These are phyloP conservation scores for Oidiodendron maius DNA, from an alignment of 495 filamentous ascomycete species.

Conservation along the genomic window DNA sequence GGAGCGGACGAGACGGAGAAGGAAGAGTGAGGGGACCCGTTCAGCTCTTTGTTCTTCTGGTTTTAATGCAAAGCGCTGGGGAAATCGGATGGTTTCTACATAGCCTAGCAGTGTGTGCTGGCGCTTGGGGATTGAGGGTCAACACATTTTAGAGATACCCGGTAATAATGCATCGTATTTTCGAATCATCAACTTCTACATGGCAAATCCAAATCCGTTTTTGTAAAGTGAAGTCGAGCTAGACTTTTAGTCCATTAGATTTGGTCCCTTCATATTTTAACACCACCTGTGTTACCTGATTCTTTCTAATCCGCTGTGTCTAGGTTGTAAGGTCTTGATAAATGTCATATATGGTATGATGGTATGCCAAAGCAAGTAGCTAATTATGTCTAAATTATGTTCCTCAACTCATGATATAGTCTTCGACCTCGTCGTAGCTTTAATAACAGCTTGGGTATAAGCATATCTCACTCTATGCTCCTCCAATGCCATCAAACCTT, in stretches of 20 bases:
- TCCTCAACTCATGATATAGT: not conserved
- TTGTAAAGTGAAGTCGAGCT: too few species aligned
- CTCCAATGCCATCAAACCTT: slow-evolving; percentile 67
- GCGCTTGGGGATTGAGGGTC: not conserved
- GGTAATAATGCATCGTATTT: not conserved
- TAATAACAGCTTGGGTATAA: slow-evolving; percentile 56
- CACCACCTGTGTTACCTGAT: too few species aligned
- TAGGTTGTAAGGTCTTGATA: too few species aligned
- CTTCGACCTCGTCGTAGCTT: not conserved
- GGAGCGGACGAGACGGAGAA: slow-evolving; percentile 2
- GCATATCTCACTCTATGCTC: slow-evolving; percentile 66
- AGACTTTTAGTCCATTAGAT: too few species aligned
- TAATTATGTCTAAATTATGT: too few species aligned
- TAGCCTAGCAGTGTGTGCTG: not conserved
- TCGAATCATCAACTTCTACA: not conserved
- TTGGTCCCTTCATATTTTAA: too few species aligned
- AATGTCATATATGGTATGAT: too few species aligned
- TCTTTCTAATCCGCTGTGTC: too few species aligned
- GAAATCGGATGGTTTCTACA: not conserved
- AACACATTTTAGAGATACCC: slow-evolving; percentile 3
- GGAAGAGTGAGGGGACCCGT: not conserved
- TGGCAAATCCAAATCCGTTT: too few species aligned
- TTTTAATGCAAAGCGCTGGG: not conserved
- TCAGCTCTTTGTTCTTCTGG: not conserved
- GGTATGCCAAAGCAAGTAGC: too few species aligned